Conservation (phyloP, 192 early-diverging fungal species). For the Coemansia sp. region DNA sequence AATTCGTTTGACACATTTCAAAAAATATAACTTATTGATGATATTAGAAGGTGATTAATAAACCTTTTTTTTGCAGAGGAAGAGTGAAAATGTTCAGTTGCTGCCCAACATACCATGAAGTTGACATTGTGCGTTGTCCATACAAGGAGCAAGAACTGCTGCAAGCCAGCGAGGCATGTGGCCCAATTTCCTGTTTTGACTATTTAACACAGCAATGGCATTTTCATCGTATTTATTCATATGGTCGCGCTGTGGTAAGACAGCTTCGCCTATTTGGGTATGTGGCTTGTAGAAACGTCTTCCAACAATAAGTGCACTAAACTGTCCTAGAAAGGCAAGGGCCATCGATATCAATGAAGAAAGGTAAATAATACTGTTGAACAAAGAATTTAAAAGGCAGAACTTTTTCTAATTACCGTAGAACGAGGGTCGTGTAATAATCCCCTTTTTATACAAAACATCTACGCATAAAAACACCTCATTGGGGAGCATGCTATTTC, state of each 20-base stretch:
- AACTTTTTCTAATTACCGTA: no score
- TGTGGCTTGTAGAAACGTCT: conserved; percentile 24
- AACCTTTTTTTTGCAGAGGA: neutral
- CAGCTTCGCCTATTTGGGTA: conserved; percentile 5
- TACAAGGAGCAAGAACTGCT: conserved; percentile 36
- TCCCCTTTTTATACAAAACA: no score
- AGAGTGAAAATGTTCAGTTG: neutral
- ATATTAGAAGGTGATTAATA: neutral
- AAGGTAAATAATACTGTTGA: no score
- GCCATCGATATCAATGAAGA: neutral
- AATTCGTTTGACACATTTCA: neutral
- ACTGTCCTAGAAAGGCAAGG: conserved; percentile 9
- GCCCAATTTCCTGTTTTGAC: conserved; percentile 15
- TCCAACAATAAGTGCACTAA: conserved; percentile 38
- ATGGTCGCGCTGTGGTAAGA: conserved; percentile 19
- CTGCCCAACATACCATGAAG: neutral
- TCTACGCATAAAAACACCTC: no score
- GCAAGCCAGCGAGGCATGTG: conserved; percentile 47
- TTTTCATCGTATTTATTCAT: conserved; percentile 29
- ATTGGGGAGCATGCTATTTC: no score
- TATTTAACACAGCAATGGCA: conserved; percentile 25
- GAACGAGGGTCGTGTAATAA: neutral
- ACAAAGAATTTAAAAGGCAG: no score
- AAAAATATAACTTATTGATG: neutral
- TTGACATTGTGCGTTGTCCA: conserved; percentile 21